phyloP scores from a whole-genome alignment of 163 green algal genomes.

The Chloromonas sp. region DNA sequence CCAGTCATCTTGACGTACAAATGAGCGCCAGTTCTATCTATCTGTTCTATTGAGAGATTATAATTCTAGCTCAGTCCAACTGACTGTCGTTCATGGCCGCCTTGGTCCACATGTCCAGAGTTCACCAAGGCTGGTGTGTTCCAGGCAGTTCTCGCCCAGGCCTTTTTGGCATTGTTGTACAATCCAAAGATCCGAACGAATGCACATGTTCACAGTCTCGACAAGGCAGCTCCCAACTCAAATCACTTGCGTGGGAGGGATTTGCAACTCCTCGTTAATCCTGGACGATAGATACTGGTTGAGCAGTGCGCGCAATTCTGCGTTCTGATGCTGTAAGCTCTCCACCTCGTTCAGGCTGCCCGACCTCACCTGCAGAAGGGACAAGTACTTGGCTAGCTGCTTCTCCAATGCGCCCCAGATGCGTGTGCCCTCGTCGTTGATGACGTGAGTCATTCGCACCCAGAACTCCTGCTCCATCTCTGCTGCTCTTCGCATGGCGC shows the following conservation, averaged over 20 bases:
- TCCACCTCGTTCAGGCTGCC: slow-evolving; percentile 36
- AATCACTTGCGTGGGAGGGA: slow-evolving; percentile 63
- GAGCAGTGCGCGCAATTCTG: slow-evolving; percentile 63
- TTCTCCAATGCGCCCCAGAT: slow-evolving; percentile 60
- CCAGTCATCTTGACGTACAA: too few relatives aligned
- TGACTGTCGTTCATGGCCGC: too few relatives aligned
- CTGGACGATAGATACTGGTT: slow-evolving; percentile 64
- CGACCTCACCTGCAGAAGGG: slow-evolving; percentile 38
- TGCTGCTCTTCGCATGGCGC: slow-evolving; percentile 24
- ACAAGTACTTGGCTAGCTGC: slow-evolving; percentile 59
- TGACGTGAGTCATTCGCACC: slow-evolving; percentile 46
- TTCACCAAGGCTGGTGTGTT: too few relatives aligned
- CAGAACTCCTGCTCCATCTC: slow-evolving; percentile 57
- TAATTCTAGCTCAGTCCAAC: too few relatives aligned
- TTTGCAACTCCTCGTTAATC: slow-evolving; percentile 67
- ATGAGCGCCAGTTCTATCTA: too few relatives aligned
- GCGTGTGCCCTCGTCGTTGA: slow-evolving; percentile 46
- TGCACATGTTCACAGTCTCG: too few relatives aligned
- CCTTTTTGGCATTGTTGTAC: too few relatives aligned
- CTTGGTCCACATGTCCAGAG: too few relatives aligned
- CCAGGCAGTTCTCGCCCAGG: too few relatives aligned
- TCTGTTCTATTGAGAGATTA: too few relatives aligned
- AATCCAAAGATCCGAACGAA: too few relatives aligned
- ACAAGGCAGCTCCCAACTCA: slow-evolving; percentile 10
- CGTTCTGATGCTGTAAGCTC: slow-evolving; percentile 61